Base-by-base conservation (phyloP, 352 stramenopile species). In the Pilasporangium apinafurcum region DNA sequence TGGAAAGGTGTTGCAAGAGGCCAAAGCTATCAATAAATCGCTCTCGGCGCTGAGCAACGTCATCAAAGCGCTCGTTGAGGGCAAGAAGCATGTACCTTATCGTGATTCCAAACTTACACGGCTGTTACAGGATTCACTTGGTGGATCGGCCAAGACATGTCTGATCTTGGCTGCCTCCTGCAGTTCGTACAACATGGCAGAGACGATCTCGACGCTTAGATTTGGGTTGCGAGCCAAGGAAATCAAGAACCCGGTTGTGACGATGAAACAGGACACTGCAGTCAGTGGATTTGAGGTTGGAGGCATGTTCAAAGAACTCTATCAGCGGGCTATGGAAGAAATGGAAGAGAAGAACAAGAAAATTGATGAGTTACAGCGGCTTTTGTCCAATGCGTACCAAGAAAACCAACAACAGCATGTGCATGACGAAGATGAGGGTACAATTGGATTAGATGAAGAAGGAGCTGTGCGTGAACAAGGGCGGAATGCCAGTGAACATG, bases 81-180 rank as follows among this genome's bases (percentile, higher is more conserved):
- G 64, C 44, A 86, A 87, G 39, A 83, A 83, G 28, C 68, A 85
- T 51, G 64, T 86, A 20, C 68, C 72, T 27, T 92, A 94, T 37
- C 63, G 82, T 3, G 80, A 95, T 46, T 90, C 74, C 2, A 94
- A 93, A 54, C 74, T 95, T 37, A 94, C 83, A 14, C 56, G 75
- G n/a, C 48, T 94, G 14, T 45, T 95, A 5, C 77, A 92, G 58
- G 91, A 97, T 53, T 93, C 78, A 20, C 66, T 98, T 0, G 90
- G 93, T 18, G 93, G 93, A 4, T 74, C 74, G 25, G 94, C 89
- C 39, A 97, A 97, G 59, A 98, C 94, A 14, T 96, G 90, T 42
- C 83, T 99, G 44, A 97, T 99, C 48, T 87, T 96, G 1, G 97
- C 96, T 5, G 70, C 97, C 7, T 88, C 77, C 4, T 85, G 72